Conservation (phyloP, 305 asterid species). For the Fraxinus platypoda region DNA sequence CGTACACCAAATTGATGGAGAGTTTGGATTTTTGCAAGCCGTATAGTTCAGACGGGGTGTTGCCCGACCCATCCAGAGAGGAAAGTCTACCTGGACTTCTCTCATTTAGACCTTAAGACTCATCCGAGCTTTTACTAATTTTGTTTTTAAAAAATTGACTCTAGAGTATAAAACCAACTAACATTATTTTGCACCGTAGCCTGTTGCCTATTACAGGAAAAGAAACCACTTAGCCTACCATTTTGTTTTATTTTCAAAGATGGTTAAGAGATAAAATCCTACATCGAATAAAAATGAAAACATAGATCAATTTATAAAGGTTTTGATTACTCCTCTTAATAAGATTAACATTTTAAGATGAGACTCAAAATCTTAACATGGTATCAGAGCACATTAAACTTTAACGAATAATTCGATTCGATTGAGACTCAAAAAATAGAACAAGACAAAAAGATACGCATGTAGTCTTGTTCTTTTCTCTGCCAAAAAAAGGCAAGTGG, state of each 20-base stretch:
- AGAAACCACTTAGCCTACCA: not conserved
- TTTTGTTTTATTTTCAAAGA: too few relatives aligned
- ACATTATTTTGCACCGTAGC: not conserved
- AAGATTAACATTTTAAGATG: too few relatives aligned
- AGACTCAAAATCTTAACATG: too few relatives aligned
- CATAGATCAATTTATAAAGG: too few relatives aligned
- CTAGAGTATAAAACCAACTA: not conserved
- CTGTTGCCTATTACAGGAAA: not conserved
- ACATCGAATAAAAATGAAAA: not conserved
- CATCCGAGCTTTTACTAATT: too few relatives aligned
- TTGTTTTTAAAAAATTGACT: not conserved
- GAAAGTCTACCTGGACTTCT: not conserved
- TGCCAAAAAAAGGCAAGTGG: constrained; percentile 25
- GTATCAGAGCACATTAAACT: too few relatives aligned
- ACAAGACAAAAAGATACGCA: constrained; percentile 17
- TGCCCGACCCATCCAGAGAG: not conserved
- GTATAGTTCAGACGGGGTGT: not conserved
- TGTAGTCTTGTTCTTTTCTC: constrained; percentile 18
- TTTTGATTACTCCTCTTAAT: too few relatives aligned
- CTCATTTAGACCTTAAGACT: too few relatives aligned
- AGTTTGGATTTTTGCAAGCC: not conserved
- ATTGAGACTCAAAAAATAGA: not conserved
- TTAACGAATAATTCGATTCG: not conserved
- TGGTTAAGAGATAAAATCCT: too few relatives aligned
- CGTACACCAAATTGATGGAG: not conserved